A percentile compares a stretch with the other conserved stretches of the same genome.
Evolutionary conservation across 1,284 basidiomycete species (phyloP).

Genomic region (Entoloma clypeatum): DNA sequence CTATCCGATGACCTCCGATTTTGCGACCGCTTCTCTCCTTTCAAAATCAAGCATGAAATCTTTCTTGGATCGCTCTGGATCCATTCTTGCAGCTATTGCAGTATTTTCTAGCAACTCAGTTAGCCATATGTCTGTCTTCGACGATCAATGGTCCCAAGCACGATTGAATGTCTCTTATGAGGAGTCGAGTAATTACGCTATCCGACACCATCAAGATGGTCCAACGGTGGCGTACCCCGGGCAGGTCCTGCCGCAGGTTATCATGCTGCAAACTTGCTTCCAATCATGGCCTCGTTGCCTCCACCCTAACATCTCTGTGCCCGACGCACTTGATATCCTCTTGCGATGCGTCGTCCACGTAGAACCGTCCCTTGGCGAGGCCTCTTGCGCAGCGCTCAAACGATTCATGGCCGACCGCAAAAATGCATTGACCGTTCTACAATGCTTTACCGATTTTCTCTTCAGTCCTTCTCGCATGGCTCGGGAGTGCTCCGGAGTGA

Average conservation of each 20-base stretch:
- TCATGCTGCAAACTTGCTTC: slow-evolving; percentile 76
- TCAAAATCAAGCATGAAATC: slow-evolving; percentile 70
- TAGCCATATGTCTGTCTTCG: slow-evolving; percentile 78
- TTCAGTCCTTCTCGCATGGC: slow-evolving; percentile 72
- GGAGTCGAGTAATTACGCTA: slow-evolving; percentile 59
- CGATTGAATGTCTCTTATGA: slow-evolving; percentile 64
- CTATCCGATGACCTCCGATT: slow-evolving; percentile 68
- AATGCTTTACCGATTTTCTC: slow-evolving; percentile 71
- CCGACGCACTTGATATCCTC: slow-evolving; percentile 76
- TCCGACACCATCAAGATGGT: slow-evolving; percentile 69
- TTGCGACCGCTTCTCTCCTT: slow-evolving; percentile 49
- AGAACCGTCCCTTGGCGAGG: slow-evolving; percentile 71
- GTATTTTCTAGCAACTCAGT: slow-evolving; percentile 64
- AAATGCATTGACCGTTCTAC: slow-evolving; percentile 61
- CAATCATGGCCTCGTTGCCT: slow-evolving; percentile 85
- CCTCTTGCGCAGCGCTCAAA: slow-evolving; percentile 66
- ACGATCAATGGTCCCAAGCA: slow-evolving; percentile 71
- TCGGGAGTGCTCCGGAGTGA: slow-evolving; percentile 62
- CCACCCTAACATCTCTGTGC: slow-evolving; percentile 49
- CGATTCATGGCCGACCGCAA: slow-evolving; percentile 67
- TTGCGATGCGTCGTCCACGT: slow-evolving; percentile 82
- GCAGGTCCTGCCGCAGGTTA: slow-evolving; percentile 62
- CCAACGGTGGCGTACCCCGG: slow-evolving; percentile 66
- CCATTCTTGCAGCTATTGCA: slow-evolving; percentile 62
- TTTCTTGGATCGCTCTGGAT: slow-evolving; percentile 68